A percentile compares a stretch with the other conserved stretches of the same genome.
These are phyloP conservation scores for Oryza punctata DNA, from an alignment of 176 grass and related monocot species.

Conservation along the genomic window DNA sequence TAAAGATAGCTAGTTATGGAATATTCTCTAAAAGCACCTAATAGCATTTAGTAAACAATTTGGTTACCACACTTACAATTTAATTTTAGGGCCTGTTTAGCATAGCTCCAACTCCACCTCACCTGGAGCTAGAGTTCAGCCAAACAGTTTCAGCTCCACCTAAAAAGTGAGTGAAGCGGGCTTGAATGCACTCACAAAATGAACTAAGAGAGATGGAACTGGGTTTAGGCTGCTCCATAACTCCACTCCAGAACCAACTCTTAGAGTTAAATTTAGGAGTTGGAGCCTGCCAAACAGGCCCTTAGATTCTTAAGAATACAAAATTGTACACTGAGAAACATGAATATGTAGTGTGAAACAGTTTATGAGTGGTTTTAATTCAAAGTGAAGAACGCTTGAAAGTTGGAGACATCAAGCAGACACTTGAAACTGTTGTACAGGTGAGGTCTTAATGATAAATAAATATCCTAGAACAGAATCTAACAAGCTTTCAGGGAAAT, in stretches of 20 bases:
- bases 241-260: too few species aligned
- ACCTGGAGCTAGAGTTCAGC: too few species aligned
- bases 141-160: too few species aligned
- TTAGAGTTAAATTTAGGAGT: too few species aligned
- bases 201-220: too few species aligned
- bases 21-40: slow-evolving; percentile 9
- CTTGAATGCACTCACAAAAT: too few species aligned
- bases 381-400: slow-evolving; percentile 4
- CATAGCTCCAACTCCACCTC: too few species aligned
- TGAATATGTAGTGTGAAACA: background rate
- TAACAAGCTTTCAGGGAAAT: slow-evolving; percentile 18
- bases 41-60: background rate
- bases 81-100: background rate
- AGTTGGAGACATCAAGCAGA: slow-evolving; percentile 19
- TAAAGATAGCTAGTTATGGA: background rate
- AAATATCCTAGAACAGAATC: slow-evolving; percentile 14
- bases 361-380: background rate
- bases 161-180: too few species aligned
- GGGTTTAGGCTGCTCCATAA: too few species aligned
- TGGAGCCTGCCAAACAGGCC: too few species aligned
- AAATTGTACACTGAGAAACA: background rate
- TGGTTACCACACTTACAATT: background rate
- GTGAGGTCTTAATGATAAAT: background rate
- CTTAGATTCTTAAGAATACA: slow-evolving; percentile 16
- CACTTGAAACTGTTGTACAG: background rate